phyloP scores from a whole-genome alignment of 345 rosid species.

The Lepidium sativum region DNA sequence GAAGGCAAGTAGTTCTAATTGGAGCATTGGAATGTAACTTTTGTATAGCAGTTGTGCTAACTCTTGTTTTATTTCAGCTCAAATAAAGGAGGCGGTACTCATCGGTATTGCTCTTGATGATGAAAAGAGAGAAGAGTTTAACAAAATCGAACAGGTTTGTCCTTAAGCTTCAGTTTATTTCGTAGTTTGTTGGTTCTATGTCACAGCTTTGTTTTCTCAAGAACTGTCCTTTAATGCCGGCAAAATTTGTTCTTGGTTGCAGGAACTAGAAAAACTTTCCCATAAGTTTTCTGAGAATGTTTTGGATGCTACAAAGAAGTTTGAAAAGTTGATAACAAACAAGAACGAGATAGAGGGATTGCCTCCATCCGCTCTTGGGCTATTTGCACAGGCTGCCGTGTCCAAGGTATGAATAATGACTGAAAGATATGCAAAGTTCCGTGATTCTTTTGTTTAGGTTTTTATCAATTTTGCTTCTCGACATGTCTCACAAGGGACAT shows the following conservation, averaged over 20 bases:
- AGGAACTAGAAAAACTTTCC: slow-evolving; percentile 79
- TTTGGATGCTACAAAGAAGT: slow-evolving; percentile 86
- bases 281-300: slow-evolving; percentile 82
- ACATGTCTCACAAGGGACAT: slow-evolving; percentile 48
- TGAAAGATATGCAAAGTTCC: neutral
- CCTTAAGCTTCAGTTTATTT: neutral
- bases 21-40: neutral
- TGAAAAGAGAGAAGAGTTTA: slow-evolving; percentile 66
- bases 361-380: slow-evolving; percentile 72
- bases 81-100: slow-evolving; percentile 82
- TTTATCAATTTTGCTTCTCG: neutral
- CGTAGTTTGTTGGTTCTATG: neutral
- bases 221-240: neutral
- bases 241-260: slow-evolving; percentile 16
- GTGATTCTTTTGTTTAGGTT: neutral
- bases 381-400: slow-evolving; percentile 83
- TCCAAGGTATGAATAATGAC: slow-evolving; percentile 48
- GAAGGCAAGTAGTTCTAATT: slow-evolving; percentile 39
- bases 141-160: slow-evolving; percentile 79
- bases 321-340: slow-evolving; percentile 72
- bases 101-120: slow-evolving; percentile 84
- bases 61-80: slow-evolving; percentile 33
- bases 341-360: slow-evolving; percentile 81
- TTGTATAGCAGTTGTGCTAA: neutral
- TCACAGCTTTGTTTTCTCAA: neutral